A percentile compares a stretch with the other conserved stretches of the same genome.
Conservation (phyloP, 2,329 filamentous ascomycete genomes). For the Xylaria sp. region DNA sequence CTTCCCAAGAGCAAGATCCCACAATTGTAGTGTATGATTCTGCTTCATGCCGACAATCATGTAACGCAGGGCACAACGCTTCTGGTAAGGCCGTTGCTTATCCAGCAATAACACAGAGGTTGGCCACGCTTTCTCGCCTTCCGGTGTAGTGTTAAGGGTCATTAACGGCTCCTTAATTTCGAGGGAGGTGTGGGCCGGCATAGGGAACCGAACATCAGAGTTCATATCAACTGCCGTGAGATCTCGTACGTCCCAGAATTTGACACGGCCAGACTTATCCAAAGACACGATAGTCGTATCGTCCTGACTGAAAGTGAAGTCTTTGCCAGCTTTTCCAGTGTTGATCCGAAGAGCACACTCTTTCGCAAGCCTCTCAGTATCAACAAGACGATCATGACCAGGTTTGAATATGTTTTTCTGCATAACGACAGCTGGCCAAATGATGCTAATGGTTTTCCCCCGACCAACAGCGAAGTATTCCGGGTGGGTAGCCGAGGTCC, state of each 20-base stretch:
- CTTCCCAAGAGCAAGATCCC: conserved; percentile 95
- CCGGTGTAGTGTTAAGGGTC: conserved; percentile 85
- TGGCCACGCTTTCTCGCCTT: conserved; percentile 94
- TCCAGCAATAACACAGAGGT: conserved; percentile 96
- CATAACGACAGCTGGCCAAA: conserved; percentile 74
- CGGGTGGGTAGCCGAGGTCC: conserved; percentile 86
- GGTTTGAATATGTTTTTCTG: conserved; percentile 71
- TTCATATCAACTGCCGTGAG: conserved; percentile 68
- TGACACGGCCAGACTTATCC: conserved; percentile 94
- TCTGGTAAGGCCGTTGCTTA: conserved; percentile 92
- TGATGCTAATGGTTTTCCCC: conserved; percentile 94
- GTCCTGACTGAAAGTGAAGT: conserved; percentile 97
- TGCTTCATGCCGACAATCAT: conserved; percentile 98
- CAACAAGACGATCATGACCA: conserved; percentile 74
- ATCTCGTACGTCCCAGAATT: conserved; percentile 96
- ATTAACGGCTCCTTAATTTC: conserved; percentile 88
- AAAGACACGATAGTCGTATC: conserved; percentile 93
- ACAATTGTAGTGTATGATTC: conserved; percentile 97
- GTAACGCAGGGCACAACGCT: conserved; percentile 89
- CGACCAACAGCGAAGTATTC: conserved; percentile 96
- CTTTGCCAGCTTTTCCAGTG: conserved; percentile 97
- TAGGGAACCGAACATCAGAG: conserved; percentile 60
- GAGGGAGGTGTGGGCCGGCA: conserved; percentile 67
- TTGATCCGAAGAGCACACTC: conserved; percentile 93
- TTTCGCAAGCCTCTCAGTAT: conserved; percentile 86